Conservation (phyloP, 495 filamentous ascomycete genomes). For the Neohortaea acidophila region DNA sequence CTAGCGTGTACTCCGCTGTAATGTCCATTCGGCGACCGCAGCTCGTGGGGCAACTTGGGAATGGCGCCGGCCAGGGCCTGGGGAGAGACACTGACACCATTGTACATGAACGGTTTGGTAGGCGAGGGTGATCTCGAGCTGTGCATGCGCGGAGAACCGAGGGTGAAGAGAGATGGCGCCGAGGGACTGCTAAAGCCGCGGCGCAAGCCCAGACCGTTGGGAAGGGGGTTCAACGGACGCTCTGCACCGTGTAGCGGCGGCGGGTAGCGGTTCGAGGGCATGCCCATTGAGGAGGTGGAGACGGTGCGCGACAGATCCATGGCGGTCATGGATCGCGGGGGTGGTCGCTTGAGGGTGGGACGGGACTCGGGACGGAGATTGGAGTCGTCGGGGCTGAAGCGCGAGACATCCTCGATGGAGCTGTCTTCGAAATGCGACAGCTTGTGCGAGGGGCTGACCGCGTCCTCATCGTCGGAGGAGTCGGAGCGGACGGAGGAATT, state of each 20-base stretch:
- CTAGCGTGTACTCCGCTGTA: conserved; percentile 8
- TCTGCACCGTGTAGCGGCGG: conserved; percentile 25
- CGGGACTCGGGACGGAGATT: conserved; percentile 28
- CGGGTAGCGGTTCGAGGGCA: conserved; percentile 24
- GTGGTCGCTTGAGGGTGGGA: conserved; percentile 15
- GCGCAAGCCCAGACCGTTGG: conserved; percentile 19
- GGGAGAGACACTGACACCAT: conserved; percentile 2
- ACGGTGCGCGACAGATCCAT: conserved; percentile 2
- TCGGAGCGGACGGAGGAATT: conserved; percentile 63
- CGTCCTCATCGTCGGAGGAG: conserved; percentile 25
- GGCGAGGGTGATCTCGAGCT: conserved; percentile 29
- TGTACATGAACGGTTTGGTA: conserved; percentile 2
- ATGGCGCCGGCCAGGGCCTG: not conserved
- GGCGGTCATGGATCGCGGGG: conserved; percentile 9
- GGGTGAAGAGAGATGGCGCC: conserved; percentile 27
- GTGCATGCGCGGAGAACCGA: conserved; percentile 18
- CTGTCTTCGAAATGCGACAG: conserved; percentile 81
- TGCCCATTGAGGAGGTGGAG: conserved; percentile 6
- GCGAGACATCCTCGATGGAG: conserved; percentile 56
- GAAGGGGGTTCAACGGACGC: conserved; percentile 24
- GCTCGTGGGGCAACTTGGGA: conserved; percentile 28
- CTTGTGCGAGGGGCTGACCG: conserved; percentile 4
- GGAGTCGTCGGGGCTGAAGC: conserved; percentile 23
- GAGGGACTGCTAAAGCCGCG: conserved; percentile 32
- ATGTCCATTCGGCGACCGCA: conserved; percentile 19